These are phyloP conservation scores for sorghum (Sorghum bicolor) DNA, from an alignment of 176 grass and related monocot genomes.

Conservation along the genomic window Sorghum_bicolor_NCBIv3 NC_012877.2:2660001-2660500, in stretches of 20 bases:
- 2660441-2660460: background rate
- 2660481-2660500: background rate
- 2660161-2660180: slow-evolving; percentile 35
- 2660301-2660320: background rate
- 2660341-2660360: background rate
- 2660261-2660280: background rate
- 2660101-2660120: background rate
- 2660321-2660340: background rate
- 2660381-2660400: background rate
- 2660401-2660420: background rate
- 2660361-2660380: background rate
- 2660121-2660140: slow-evolving; percentile 1
- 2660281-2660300: background rate
- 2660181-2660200: slow-evolving; percentile 29
- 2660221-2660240: background rate
- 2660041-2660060: slow-evolving; percentile 3
- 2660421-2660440: background rate
- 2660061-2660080: background rate
- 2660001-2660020: background rate
- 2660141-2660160: slow-evolving; percentile 3
- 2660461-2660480: background rate
- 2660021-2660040: background rate
- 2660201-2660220: background rate
- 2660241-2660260: background rate
- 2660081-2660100: slow-evolving; percentile 24